Conservation (phyloP, 179 eudicot species). For the Drosera spatulata region DNA sequence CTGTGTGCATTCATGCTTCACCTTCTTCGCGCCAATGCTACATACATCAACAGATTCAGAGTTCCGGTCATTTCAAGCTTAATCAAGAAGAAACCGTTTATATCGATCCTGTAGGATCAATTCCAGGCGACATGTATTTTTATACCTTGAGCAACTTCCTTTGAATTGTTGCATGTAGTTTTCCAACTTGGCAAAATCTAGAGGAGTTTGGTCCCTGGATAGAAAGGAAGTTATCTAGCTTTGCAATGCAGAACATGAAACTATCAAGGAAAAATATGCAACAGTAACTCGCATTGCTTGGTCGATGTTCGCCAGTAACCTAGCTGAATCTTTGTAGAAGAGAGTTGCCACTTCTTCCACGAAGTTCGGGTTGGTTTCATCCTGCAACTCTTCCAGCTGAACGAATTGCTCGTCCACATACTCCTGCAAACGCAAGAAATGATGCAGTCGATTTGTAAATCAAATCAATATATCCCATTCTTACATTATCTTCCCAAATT, state of each 20-base stretch:
- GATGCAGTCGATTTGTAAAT: too few relatives aligned
- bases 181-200: constrained; percentile 64
- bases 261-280: not conserved
- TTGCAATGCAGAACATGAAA: too few relatives aligned
- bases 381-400: constrained; percentile 83
- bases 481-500: too few relatives aligned
- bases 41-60: constrained; percentile 3
- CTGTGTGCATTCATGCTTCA: constrained; percentile 70
- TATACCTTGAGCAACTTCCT: constrained; percentile 82
- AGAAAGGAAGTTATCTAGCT: not conserved
- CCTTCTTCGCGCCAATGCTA: constrained; percentile 88
- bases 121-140: not conserved
- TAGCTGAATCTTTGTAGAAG: constrained; percentile 67
- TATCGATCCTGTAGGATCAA: not conserved
- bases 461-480: too few relatives aligned
- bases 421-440: constrained; percentile 28
- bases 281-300: constrained; percentile 49
- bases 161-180: constrained; percentile 69
- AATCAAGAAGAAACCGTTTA: not conserved
- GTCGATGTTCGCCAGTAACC: constrained; percentile 46
- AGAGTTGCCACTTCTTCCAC: constrained; percentile 83
- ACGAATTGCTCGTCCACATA: constrained; percentile 78
- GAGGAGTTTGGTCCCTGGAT: constrained; percentile 48
- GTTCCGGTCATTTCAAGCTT: not conserved
- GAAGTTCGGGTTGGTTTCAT: constrained; percentile 72